phyloP scores from a whole-genome alignment of 495 filamentous ascomycete species.

The Beverwykella pulmonaria region DNA sequence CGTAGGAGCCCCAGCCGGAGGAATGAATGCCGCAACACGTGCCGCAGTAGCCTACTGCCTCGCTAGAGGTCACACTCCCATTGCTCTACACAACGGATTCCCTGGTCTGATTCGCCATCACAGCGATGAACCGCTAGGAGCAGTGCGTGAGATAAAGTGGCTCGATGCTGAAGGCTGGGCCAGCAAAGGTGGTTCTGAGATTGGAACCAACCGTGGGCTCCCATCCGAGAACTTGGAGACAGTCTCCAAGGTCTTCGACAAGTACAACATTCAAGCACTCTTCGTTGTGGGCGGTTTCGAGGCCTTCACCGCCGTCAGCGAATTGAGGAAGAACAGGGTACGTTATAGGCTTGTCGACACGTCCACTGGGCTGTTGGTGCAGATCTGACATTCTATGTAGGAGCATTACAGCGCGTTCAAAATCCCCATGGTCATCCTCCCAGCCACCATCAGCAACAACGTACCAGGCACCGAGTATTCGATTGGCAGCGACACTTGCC shows the following conservation, averaged over 20 bases:
- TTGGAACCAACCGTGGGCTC: constrained; percentile 93
- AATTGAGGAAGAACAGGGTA: constrained; percentile 66
- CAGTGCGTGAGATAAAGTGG: constrained; percentile 85
- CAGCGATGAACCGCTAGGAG: constrained; percentile 73
- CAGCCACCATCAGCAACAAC: constrained; percentile 98
- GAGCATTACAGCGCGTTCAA: constrained; percentile 79
- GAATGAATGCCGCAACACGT: constrained; percentile 96
- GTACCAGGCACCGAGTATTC: constrained; percentile 98
- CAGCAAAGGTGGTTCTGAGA: constrained; percentile 94
- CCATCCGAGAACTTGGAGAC: constrained; percentile 79
- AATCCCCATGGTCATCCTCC: constrained; percentile 89
- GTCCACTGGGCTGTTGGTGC: neutral
- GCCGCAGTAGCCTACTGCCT: constrained; percentile 95
- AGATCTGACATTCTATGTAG: constrained; percentile 53
- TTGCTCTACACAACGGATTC: constrained; percentile 97
- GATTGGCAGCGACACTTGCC: constrained; percentile 92
- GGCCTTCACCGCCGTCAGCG: constrained; percentile 87
- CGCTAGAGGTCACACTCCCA: constrained; percentile 85
- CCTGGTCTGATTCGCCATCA: constrained; percentile 92
- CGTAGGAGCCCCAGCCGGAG: constrained; percentile 96
- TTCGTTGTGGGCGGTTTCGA: constrained; percentile 97
- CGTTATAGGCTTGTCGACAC: neutral
- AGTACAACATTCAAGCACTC: constrained; percentile 85
- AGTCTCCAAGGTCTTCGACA: constrained; percentile 81
- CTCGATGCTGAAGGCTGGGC: constrained; percentile 95